These are phyloP conservation scores for Detonula confervacea DNA, from an alignment of 352 stramenopile genomes.

Conservation along the genomic window DNA sequence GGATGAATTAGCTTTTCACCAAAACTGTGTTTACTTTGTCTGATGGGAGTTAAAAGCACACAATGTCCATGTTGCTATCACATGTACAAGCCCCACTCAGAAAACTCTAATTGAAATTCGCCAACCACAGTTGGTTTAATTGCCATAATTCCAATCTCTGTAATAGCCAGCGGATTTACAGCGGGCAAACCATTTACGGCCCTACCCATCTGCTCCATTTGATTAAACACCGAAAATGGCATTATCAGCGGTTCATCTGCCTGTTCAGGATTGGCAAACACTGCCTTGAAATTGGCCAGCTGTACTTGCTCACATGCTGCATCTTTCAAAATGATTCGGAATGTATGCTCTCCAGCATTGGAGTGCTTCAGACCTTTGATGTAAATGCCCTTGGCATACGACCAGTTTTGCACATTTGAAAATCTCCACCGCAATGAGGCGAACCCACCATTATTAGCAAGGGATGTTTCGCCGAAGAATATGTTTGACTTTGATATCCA, in stretches of 20 bases:
- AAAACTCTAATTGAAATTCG: constrained; percentile 54
- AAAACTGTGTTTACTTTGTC: no score
- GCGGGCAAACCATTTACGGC: constrained; percentile 32
- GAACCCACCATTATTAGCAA: constrained; percentile 68
- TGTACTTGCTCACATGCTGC: constrained; percentile 47
- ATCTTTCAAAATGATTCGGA: constrained; percentile 64
- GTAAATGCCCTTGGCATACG: constrained; percentile 63
- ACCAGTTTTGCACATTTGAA: constrained; percentile 50
- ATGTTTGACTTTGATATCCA: constrained; percentile 47
- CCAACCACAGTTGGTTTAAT: constrained; percentile 69
- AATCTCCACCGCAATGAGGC: constrained; percentile 66
- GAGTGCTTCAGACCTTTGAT: constrained; percentile 53
- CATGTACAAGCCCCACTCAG: constrained; percentile 65
- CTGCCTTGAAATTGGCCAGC: constrained; percentile 59
- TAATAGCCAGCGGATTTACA: constrained; percentile 53
- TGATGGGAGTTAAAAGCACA: no score
- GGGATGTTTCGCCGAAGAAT: constrained; percentile 56
- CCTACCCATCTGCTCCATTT: constrained; percentile 66
- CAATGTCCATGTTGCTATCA: no score
- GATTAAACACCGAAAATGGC: constrained; percentile 55
- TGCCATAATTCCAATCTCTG: constrained; percentile 67
- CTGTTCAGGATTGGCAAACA: constrained; percentile 59
- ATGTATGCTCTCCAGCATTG: constrained; percentile 52
- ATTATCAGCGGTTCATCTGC: constrained; percentile 40
- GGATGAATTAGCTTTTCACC: no score